These are phyloP conservation scores for Phytophthora syringae DNA, from an alignment of 352 stramenopile species.

Conservation along the genomic window DNA sequence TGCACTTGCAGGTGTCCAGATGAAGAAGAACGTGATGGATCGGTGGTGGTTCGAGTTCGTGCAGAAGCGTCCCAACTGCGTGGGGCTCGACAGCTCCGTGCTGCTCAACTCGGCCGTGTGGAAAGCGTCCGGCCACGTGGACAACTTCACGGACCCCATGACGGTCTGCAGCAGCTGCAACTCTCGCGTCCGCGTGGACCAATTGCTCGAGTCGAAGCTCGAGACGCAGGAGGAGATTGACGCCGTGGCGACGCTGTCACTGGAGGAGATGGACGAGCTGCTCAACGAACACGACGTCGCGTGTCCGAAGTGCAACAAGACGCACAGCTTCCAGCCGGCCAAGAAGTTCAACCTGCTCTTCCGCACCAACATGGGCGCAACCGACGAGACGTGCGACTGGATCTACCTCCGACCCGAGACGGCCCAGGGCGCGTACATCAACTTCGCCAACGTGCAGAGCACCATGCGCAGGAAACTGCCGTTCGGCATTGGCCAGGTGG, in stretches of 20 bases:
- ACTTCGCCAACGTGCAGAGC: conserved; percentile 96
- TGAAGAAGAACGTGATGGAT: conserved; percentile 99
- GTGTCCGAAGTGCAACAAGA: conserved; percentile 64
- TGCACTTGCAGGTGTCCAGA: conserved; percentile 71
- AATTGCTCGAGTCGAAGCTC: conserved; percentile 67
- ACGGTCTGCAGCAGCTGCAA: conserved; percentile 96
- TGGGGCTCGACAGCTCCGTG: conserved; percentile 96
- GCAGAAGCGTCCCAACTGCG: conserved; percentile 92
- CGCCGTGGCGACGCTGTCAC: conserved; percentile 53
- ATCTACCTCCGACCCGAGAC: conserved; percentile 98
- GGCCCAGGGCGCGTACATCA: conserved; percentile 98
- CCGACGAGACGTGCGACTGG: conserved; percentile 84
- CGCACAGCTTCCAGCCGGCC: conserved; percentile 69
- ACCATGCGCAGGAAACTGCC: conserved; percentile 93
- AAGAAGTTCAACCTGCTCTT: conserved; percentile 99
- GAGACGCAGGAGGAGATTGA: conserved; percentile 53
- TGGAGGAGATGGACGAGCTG: conserved; percentile 68
- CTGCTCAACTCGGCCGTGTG: conserved; percentile 96
- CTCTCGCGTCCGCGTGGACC: conserved; percentile 76
- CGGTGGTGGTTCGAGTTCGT: conserved; percentile 98
- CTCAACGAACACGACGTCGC: conserved; percentile 51
- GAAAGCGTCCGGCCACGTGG: conserved; percentile 96
- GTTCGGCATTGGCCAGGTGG: conserved; percentile 97
- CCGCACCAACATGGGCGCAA: conserved; percentile 95
- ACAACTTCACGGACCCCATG: conserved; percentile 98